Conservation (phyloP, 768 basidiomycete species). For the Favolaschia claudopus region DNA sequence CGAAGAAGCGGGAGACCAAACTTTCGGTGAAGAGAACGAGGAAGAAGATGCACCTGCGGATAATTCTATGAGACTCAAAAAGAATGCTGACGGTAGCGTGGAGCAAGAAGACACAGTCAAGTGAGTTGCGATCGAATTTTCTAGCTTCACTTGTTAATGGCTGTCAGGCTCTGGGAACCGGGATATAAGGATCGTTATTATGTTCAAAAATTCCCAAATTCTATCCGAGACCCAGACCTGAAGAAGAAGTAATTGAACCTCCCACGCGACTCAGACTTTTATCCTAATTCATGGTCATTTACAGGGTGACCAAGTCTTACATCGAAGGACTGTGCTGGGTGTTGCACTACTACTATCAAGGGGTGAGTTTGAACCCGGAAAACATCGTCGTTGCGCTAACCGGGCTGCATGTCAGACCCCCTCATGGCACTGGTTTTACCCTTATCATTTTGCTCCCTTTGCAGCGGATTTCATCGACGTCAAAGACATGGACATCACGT, state of each 20-base stretch:
- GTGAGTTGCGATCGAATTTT: slow-evolving; percentile 55
- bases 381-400: slow-evolving; percentile 20
- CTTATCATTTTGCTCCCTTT: slow-evolving; percentile 98
- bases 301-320: slow-evolving; percentile 82
- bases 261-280: not conserved
- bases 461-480: slow-evolving; percentile 92
- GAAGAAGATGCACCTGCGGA: slow-evolving; percentile 54
- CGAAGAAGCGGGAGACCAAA: slow-evolving; percentile 53
- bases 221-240: slow-evolving; percentile 74
- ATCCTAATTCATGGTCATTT: slow-evolving; percentile 2
- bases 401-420: slow-evolving; percentile 61
- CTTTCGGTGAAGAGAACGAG: slow-evolving; percentile 52
- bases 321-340: slow-evolving; percentile 97
- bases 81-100: slow-evolving; percentile 91
- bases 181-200: slow-evolving; percentile 98
- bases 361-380: slow-evolving; percentile 59
- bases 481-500: slow-evolving; percentile 78
- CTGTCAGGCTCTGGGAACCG: slow-evolving; percentile 87
- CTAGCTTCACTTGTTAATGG: slow-evolving; percentile 12
- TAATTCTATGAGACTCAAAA: slow-evolving; percentile 67
- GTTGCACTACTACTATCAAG: slow-evolving; percentile 97
- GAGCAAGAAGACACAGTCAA: slow-evolving; percentile 93
- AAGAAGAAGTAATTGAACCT: slow-evolving; percentile 67
- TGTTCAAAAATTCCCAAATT: slow-evolving; percentile 86
- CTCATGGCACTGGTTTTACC: slow-evolving; percentile 99